Evolutionary conservation across 108 stramenopile species (phyloP).

Genomic region (Stephanodiscus triporus): DNA sequence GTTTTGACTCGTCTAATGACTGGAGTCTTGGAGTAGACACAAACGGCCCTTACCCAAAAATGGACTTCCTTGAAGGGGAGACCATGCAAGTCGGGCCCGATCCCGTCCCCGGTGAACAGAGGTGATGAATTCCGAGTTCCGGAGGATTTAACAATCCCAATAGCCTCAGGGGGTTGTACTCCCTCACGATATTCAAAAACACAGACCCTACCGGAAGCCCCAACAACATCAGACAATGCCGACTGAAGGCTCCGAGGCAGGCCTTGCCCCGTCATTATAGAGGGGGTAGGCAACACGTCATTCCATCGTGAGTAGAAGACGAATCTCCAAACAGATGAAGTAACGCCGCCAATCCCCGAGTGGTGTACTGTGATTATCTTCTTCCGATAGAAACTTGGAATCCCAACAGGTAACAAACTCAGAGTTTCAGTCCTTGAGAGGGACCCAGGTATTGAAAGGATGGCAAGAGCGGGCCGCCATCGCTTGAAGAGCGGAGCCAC

Average conservation of each 20-base stretch:
- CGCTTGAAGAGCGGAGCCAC: no score
- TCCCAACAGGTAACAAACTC: no score
- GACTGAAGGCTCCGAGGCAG: neutral
- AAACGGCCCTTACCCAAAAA: no score
- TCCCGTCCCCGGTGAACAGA: neutral
- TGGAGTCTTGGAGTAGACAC: neutral
- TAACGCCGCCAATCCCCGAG: neutral
- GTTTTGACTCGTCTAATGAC: constrained; percentile 1
- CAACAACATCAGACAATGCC: constrained; percentile 6
- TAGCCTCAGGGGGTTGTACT: neutral
- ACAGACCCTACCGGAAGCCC: neutral
- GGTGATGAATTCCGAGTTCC: neutral
- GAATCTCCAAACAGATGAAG: neutral
- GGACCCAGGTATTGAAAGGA: no score
- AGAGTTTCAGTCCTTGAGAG: no score
- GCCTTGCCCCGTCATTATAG: neutral
- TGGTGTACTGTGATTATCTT: neutral
- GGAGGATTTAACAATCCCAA: no score
- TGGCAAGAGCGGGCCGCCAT: no score
- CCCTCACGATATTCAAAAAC: neutral
- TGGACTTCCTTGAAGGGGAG: neutral
- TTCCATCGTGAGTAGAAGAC: neutral
- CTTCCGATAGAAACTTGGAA: neutral
- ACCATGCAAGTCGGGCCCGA: neutral
- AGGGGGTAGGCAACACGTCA: neutral